Evolutionary conservation across 2,329 filamentous ascomycete species (phyloP).

Genomic region (Periglandula ipomoeae): DNA sequence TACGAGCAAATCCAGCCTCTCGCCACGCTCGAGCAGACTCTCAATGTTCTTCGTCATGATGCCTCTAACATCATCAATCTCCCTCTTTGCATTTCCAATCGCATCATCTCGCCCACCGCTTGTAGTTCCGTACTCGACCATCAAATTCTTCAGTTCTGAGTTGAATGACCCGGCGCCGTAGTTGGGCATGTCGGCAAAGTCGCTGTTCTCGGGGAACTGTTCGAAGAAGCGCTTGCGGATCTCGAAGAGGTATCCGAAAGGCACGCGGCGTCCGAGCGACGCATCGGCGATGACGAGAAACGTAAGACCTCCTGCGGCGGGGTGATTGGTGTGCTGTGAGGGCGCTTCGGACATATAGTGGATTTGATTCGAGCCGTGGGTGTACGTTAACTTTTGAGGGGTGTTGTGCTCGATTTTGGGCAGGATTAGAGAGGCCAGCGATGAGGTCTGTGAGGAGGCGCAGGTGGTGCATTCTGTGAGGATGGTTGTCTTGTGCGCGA

Average conservation of each 20-base stretch:
- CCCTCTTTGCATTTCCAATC: slow-evolving; percentile 70
- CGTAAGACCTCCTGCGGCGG: slow-evolving; percentile 70
- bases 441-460: slow-evolving; percentile 72
- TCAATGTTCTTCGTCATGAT: slow-evolving; percentile 98
- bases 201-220: slow-evolving; percentile 55
- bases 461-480: slow-evolving; percentile 86
- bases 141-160: slow-evolving; percentile 61
- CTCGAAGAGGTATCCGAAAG: slow-evolving; percentile 86
- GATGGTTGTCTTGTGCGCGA: slow-evolving; percentile 89
- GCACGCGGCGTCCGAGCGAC: slow-evolving; percentile 74
- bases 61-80: slow-evolving; percentile 85
- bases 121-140: slow-evolving; percentile 78
- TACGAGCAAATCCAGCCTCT: slow-evolving; percentile 86
- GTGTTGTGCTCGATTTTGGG: slow-evolving; percentile 81
- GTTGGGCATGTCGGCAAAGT: slow-evolving; percentile 70
- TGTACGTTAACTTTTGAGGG: slow-evolving; percentile 87
- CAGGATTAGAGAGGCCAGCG: slow-evolving; percentile 85
- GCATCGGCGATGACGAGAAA: slow-evolving; percentile 84
- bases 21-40: slow-evolving; percentile 76
- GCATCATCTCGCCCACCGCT: slow-evolving; percentile 69
- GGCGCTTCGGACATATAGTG: slow-evolving; percentile 89
- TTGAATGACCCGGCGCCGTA: slow-evolving; percentile 92
- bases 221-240: slow-evolving; percentile 80
- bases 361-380: slow-evolving; percentile 83
- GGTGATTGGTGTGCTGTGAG: slow-evolving; percentile 47